phyloP scores from a whole-genome alignment of 495 filamentous ascomycete genomes.

The Neurospora terricola region DNA sequence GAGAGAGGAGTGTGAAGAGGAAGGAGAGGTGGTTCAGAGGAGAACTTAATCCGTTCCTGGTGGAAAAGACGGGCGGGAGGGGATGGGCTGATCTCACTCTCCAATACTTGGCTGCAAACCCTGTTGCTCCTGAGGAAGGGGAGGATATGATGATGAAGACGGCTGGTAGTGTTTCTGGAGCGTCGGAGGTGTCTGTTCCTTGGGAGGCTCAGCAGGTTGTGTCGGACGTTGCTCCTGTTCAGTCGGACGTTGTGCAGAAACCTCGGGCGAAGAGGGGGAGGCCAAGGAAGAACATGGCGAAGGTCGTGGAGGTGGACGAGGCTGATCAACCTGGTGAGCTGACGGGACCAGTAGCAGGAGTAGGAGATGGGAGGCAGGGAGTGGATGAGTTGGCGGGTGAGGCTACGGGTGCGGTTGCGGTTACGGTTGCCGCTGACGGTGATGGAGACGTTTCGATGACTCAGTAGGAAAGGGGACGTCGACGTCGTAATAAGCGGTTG shows the following conservation, averaged over 20 bases:
- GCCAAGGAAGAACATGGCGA: neutral
- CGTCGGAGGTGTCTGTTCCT: neutral
- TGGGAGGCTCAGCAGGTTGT: neutral
- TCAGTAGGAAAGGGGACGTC: neutral
- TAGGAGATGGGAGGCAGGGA: neutral
- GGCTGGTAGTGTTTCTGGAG: neutral
- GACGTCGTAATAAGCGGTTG: neutral
- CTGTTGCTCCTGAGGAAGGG: neutral
- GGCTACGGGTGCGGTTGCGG: neutral
- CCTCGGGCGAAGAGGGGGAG: neutral
- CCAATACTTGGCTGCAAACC: neutral
- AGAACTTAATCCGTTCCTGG: conserved; percentile 48
- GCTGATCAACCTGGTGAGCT: neutral
- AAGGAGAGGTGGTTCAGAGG: conserved; percentile 73
- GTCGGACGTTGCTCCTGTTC: neutral
- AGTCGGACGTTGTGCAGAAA: neutral
- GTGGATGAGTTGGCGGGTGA: neutral
- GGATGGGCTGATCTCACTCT: conserved; percentile 46
- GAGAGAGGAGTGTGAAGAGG: conserved; percentile 58
- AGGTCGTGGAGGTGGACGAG: neutral
- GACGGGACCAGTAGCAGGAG: neutral
- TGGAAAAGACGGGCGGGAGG: conserved; percentile 56
- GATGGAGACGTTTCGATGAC: neutral
- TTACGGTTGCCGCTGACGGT: neutral
- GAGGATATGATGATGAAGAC: neutral